Base-by-base conservation (phyloP, 345 rosid genomes). In the Euphorbia pulcherrima region DNA sequence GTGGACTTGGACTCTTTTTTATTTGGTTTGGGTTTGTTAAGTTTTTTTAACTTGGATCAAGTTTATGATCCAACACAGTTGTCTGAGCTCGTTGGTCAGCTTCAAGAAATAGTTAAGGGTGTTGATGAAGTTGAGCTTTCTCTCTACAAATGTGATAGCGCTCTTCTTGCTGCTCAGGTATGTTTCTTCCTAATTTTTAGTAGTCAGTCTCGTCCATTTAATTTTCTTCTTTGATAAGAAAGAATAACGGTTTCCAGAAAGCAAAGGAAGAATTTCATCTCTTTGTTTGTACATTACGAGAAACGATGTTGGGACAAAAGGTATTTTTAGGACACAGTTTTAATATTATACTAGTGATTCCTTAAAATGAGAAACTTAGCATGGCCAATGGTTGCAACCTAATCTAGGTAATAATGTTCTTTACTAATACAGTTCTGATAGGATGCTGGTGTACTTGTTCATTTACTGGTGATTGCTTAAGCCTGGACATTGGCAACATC, bases 81-180 rank as follows among this genome's bases (percentile, higher is more conserved):
- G 65, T 85, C 97, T 56, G 98, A 93, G 60, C 72, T 93, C 26
- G 81, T 90, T 68, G 78, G 80, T 8, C 94, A 90, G 89, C 94
- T 90, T 77, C 88, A 88, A 56, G 88, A 93, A 28, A 74, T 93
- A 70, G 89, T 93, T 37, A 78, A 84, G 67, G 92, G 92, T 1
- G 92, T 85, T 9, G 81, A 86, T 79, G 87, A 84, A 62, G 82
- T 78, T 50, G 83, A 84, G 68, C 75, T 82, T 70, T 74, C 81
- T 8, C 76, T 87, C 40, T 82, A 78, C 74, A 90, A 82, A 75
- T 87, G 79, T 24, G 90, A 93, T 30, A 77, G 75, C 65, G 81
- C 89, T 1, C 70, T 69, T 51, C 83, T 93, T 56, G 86, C 96
- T 21, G 92, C 94, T 71, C 97, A 88, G 97, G 97, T 93, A 72